phyloP scores from a whole-genome alignment of 1,284 basidiomycete species.

The Apiotrichum laibachii region DNA sequence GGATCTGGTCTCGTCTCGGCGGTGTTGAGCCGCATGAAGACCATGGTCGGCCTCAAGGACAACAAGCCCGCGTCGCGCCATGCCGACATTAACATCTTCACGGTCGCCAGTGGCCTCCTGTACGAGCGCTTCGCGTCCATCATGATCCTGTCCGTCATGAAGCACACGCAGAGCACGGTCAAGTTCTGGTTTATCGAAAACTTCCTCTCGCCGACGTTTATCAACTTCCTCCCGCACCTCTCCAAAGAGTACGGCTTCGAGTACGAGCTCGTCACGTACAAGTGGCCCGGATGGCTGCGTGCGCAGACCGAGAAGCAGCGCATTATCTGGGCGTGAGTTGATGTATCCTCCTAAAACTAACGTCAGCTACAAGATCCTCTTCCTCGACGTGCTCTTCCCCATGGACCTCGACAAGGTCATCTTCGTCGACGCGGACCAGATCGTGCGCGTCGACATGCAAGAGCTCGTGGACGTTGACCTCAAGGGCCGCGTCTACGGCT shows the following conservation, averaged over 20 bases:
- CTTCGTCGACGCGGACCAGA: slow-evolving; percentile 97
- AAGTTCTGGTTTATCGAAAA: slow-evolving; percentile 99
- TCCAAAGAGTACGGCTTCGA: slow-evolving; percentile 87
- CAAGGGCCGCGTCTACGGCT: slow-evolving; percentile 86
- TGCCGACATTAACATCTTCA: slow-evolving; percentile 97
- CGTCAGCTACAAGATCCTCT: slow-evolving; percentile 83
- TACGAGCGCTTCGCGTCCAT: slow-evolving; percentile 98
- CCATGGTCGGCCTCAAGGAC: slow-evolving; percentile 36
- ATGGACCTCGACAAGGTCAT: slow-evolving; percentile 98
- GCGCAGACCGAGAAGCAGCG: slow-evolving; percentile 95
- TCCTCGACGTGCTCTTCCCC: slow-evolving; percentile 96
- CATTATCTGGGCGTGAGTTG: slow-evolving; percentile 82
- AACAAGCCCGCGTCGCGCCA: slow-evolving; percentile 34
- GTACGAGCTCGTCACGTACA: slow-evolving; percentile 94
- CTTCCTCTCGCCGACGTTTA: slow-evolving; percentile 95
- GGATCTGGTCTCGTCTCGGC: slow-evolving; percentile 27
- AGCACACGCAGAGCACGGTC: slow-evolving; percentile 86
- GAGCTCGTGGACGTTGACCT: slow-evolving; percentile 89
- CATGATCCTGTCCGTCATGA: slow-evolving; percentile 94
- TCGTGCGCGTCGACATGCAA: slow-evolving; percentile 90
- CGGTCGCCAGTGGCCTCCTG: slow-evolving; percentile 90
- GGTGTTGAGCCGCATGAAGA: slow-evolving; percentile 31
- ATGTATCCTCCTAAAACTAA: slow-evolving; percentile 12
- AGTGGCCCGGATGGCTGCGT: slow-evolving; percentile 98
- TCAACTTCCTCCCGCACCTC: slow-evolving; percentile 92